Conservation (phyloP, 306 rosid species). For the Astragalus membranaceus region DNA sequence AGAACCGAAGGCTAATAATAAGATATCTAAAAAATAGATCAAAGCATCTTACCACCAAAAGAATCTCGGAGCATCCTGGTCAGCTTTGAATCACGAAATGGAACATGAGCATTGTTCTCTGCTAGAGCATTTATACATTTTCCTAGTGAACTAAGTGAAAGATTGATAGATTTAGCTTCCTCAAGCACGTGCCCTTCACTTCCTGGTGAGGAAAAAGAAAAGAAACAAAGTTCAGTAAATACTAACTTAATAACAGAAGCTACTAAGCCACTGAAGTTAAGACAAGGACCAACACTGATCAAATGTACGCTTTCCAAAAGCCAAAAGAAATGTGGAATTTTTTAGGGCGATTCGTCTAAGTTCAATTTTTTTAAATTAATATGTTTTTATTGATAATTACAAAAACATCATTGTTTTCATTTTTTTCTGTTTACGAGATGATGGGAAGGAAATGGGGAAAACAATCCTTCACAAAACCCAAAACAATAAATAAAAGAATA, state of each 20-base stretch:
- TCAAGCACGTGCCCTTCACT: slow-evolving; percentile 94
- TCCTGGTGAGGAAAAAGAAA: slow-evolving; percentile 43
- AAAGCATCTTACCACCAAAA: slow-evolving; percentile 72
- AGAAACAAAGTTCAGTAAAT: slow-evolving; percentile 12
- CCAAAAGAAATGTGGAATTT: background rate
- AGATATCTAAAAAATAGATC: slow-evolving; percentile 14
- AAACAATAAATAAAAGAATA: background rate
- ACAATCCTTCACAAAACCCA: background rate
- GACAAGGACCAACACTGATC: background rate
- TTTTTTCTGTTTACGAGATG: background rate
- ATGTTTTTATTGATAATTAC: background rate
- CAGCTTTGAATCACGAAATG: slow-evolving; percentile 96
- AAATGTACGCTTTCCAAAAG: background rate
- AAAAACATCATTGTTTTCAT: background rate
- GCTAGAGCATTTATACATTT: slow-evolving; percentile 96
- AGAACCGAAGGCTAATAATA: background rate
- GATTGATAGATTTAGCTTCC: slow-evolving; percentile 96
- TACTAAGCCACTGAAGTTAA: background rate
- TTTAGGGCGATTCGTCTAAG: background rate
- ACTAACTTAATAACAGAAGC: background rate
- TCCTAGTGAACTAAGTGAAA: slow-evolving; percentile 91
- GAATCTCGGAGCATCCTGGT: slow-evolving; percentile 95
- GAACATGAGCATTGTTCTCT: slow-evolving; percentile 87
- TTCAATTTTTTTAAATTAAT: background rate
- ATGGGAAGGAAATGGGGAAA: background rate